phyloP scores from a whole-genome alignment of 108 stramenopile species.

The Stephanodiscus triporus region DNA sequence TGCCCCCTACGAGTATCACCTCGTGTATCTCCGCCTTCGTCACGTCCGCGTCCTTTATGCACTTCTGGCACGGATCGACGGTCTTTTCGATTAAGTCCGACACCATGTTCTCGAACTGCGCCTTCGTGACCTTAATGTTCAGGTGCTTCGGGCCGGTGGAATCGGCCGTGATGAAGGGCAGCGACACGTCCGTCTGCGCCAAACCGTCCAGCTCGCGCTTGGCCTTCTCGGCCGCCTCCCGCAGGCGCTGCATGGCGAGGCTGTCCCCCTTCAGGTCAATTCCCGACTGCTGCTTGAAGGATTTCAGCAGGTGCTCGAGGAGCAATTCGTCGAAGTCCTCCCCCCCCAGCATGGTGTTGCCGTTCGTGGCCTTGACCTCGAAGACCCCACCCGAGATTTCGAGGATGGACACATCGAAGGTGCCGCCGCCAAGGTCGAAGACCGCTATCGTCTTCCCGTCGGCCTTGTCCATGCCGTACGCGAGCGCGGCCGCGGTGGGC shows the following conservation, averaged over 20 bases:
- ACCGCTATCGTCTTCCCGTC: constrained; percentile 99
- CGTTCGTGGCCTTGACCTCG: constrained; percentile 99
- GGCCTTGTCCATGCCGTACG: constrained; percentile 99
- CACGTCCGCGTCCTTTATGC: constrained; percentile 95
- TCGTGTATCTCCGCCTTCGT: constrained; percentile 94
- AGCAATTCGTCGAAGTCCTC: constrained; percentile 99
- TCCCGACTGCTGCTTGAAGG: constrained; percentile 97
- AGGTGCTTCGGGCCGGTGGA: constrained; percentile 98
- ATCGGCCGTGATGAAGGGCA: constrained; percentile 99
- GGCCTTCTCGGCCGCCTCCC: constrained; percentile 99
- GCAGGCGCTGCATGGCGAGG: constrained; percentile 97
- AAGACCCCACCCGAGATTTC: constrained; percentile 99
- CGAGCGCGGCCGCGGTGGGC: constrained; percentile 99
- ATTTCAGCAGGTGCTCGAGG: constrained; percentile 85
- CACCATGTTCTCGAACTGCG: constrained; percentile 98
- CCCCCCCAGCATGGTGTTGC: constrained; percentile 99
- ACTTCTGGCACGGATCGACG: constrained; percentile 97
- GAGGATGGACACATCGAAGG: constrained; percentile 98
- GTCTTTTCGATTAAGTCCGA: constrained; percentile 90
- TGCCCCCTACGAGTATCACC: constrained; percentile 99
- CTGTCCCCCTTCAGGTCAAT: constrained; percentile 93
- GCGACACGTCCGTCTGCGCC: constrained; percentile 97
- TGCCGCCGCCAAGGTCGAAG: constrained; percentile 99
- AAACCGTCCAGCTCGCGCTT: constrained; percentile 99
- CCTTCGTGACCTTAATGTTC: constrained; percentile 91